Evolutionary conservation across 2,329 filamentous ascomycete species (phyloP).

Genomic region (Epichloe scottii): DNA sequence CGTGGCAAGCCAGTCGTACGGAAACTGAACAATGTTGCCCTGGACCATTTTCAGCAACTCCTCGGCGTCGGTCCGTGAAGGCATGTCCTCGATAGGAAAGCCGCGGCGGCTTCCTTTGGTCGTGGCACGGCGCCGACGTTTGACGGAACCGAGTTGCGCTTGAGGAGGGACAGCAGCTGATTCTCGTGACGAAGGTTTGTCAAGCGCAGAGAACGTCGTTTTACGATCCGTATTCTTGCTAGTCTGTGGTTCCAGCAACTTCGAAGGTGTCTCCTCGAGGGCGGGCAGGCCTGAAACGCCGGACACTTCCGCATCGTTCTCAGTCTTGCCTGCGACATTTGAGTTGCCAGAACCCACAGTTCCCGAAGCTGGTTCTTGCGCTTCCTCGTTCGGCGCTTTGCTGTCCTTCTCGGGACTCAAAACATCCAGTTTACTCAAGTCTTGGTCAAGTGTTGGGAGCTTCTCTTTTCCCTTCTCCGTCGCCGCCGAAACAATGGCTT

Average conservation of each 20-base stretch:
- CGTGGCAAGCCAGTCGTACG: constrained; percentile 86
- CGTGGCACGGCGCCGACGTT: constrained; percentile 52
- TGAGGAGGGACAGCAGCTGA: constrained; percentile 17
- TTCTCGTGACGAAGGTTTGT: constrained; percentile 32
- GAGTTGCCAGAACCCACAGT: constrained; percentile 25
- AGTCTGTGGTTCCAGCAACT: constrained; percentile 21
- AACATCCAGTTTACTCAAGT: constrained; percentile 20
- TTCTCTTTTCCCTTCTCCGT: constrained; percentile 19
- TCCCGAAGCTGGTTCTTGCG: constrained; percentile 1
- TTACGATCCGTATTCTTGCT: constrained; percentile 35
- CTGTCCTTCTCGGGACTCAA: constrained; percentile 19
- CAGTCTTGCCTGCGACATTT: constrained; percentile 15
- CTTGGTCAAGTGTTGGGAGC: constrained; percentile 8
- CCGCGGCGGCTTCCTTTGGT: constrained; percentile 57
- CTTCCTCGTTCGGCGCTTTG: constrained; percentile 22
- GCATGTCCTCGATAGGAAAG: constrained; percentile 60
- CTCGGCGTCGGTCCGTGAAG: constrained; percentile 65
- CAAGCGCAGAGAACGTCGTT: constrained; percentile 42
- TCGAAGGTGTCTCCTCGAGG: constrained; percentile 27
- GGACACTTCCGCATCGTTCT: not conserved
- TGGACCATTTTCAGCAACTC: constrained; percentile 71
- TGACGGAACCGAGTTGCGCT: constrained; percentile 35
- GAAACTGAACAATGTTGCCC: constrained; percentile 81
- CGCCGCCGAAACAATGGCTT: constrained; percentile 23
- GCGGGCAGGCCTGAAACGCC: constrained; percentile 35